Conservation (phyloP, 2,329 filamentous ascomycete genomes). For the Arthrobotrys iridis region DNA sequence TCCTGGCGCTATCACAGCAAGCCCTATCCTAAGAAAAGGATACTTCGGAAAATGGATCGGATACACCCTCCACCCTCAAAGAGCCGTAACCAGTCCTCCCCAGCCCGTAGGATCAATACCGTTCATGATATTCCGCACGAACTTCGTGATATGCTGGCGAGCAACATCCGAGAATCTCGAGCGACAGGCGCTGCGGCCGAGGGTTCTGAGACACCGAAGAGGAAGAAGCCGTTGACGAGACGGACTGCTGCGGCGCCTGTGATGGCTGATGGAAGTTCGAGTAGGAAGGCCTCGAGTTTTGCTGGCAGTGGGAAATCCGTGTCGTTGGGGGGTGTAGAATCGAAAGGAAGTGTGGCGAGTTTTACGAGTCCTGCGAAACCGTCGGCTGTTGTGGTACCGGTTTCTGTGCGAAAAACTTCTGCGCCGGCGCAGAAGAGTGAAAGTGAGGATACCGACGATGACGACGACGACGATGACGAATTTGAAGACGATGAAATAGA, state of each 20-base stretch:
- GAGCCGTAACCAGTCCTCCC: background rate
- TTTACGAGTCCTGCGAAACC: background rate
- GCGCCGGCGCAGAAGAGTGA: background rate
- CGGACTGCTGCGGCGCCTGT: background rate
- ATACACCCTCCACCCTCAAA: background rate
- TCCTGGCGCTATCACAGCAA: background rate
- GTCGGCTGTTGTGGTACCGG: background rate
- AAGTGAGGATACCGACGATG: conserved; percentile 1
- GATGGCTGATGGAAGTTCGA: background rate
- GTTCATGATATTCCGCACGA: conserved; percentile 2
- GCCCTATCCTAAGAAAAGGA: background rate
- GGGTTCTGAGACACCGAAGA: conserved; percentile 13
- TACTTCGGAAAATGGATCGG: no score
- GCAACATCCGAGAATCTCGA: conserved; percentile 6
- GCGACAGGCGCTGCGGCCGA: background rate
- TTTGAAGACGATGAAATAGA: conserved; percentile 67
- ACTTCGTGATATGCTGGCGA: conserved; percentile 6
- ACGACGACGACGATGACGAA: conserved; percentile 59
- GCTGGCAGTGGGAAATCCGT: background rate
- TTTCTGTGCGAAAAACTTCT: conserved; percentile 4
- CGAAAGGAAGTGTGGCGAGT: background rate
- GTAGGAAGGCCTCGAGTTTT: background rate
- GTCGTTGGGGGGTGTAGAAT: background rate
- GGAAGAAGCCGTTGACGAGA: conserved; percentile 43
- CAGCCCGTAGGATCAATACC: background rate